Evolutionary conservation across 2,329 filamentous ascomycete genomes (phyloP).

Genomic region (Coniochaeta ligniaria): DNA sequence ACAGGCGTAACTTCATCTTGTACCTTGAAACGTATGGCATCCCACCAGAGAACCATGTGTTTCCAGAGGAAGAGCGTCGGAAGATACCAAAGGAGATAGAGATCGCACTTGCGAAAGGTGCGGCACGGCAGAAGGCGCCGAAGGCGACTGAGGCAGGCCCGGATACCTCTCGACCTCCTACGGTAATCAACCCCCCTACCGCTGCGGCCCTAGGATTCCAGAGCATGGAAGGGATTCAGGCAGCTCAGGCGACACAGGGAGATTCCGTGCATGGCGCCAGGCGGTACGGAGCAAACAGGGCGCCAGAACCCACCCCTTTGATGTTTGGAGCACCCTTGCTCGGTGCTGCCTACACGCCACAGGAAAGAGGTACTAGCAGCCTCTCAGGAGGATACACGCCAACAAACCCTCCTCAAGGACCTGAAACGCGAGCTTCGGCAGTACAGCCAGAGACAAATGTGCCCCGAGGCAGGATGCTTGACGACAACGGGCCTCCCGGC

Average conservation of each 20-base stretch:
- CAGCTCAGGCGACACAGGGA: neutral
- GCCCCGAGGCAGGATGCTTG: neutral
- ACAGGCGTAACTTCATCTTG: neutral
- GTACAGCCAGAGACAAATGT: neutral
- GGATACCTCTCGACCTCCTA: too few relatives aligned
- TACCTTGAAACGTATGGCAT: neutral
- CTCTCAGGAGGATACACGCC: too few relatives aligned
- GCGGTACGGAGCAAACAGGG: neutral
- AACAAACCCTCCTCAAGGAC: neutral
- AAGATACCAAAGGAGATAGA: neutral
- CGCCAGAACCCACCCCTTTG: neutral
- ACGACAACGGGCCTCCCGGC: neutral
- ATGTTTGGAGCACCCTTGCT: too few relatives aligned
- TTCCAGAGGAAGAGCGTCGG: neutral
- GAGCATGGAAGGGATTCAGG: neutral
- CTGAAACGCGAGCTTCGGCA: too few relatives aligned
- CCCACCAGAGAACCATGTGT: neutral
- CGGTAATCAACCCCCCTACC: too few relatives aligned
- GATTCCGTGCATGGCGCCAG: neutral
- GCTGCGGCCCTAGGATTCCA: too few relatives aligned
- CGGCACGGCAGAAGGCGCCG: neutral
- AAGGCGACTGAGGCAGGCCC: neutral
- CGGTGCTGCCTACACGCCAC: too few relatives aligned
- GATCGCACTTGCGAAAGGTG: neutral
- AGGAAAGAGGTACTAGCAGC: too few relatives aligned